phyloP scores from a whole-genome alignment of 169 alveolate genomes.

The Babesia microti region DNA sequence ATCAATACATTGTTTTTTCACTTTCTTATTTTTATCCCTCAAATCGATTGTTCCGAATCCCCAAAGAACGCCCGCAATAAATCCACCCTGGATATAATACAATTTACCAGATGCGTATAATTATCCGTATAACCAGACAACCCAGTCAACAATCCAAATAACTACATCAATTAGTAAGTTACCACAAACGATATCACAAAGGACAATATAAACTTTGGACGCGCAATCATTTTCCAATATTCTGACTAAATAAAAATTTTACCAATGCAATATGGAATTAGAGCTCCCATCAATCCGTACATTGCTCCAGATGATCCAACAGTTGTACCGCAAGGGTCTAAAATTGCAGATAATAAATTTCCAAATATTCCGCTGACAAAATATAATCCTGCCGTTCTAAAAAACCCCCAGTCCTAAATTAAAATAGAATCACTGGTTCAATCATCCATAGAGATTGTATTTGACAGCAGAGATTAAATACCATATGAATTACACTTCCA shows the following conservation, averaged over 20 bases:
- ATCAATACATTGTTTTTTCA: conserved; percentile 27
- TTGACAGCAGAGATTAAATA: conserved; percentile 67
- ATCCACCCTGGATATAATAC: conserved; percentile 71
- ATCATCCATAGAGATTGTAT: conserved; percentile 68
- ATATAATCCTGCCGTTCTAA: conserved; percentile 58
- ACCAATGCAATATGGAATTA: conserved; percentile 66
- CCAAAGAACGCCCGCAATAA: conserved; percentile 59
- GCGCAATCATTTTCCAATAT: conserved; percentile 70
- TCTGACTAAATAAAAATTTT: conserved; percentile 30
- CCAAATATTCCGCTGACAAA: conserved; percentile 68
- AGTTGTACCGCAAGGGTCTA: conserved; percentile 73
- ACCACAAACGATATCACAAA: conserved; percentile 53
- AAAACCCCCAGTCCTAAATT: conserved; percentile 78
- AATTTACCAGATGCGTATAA: conserved; percentile 57
- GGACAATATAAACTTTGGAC: conserved; percentile 57
- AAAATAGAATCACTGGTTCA: conserved; percentile 60
- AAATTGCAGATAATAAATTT: conserved; percentile 63
- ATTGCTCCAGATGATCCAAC: conserved; percentile 81
- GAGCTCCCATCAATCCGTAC: conserved; percentile 76
- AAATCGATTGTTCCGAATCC: conserved; percentile 65
- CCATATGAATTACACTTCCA: conserved; percentile 69
- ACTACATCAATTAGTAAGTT: conserved; percentile 17
- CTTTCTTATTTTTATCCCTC: conserved; percentile 28
- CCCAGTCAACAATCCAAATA: conserved; percentile 59
- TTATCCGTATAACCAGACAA: conserved; percentile 64